Base-by-base conservation (phyloP, 2,329 filamentous ascomycete genomes). In the Alternaria rosae region DNA sequence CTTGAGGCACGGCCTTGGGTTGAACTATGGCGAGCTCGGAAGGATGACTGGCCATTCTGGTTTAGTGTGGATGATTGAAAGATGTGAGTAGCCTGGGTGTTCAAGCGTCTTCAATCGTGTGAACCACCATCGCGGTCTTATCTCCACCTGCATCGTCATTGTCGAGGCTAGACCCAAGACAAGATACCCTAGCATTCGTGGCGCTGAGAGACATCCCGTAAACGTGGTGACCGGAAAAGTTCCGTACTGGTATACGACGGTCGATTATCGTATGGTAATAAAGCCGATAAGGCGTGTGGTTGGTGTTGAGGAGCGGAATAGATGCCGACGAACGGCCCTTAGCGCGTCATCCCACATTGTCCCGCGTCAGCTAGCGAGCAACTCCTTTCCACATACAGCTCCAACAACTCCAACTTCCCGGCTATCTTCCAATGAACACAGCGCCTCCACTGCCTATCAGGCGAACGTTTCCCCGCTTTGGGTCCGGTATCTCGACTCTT, bases 1-100 rank as follows among this genome's bases (percentile, higher is more conserved):
- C 70, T 59, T 65, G n/a, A 9, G 67, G 67, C 15, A 69, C 4
- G 6, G 32, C 35, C 28, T 66, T 66, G 3, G 65, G 60, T 45
- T 66, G 62, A 32, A 69, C 44, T 35, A 67, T 23, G 12, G 59
- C 38, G 21, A 70, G 45, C 5, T 54, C 21, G 11, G 57, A 43
- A 11, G 50, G 32, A 11, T 52, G 26, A 8, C 26, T 51, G 11
- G 45, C 30, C 62, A 67, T 66, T 4, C 42, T 54, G 51, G 26
- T 51, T 13, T 12, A 15, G 13, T 15, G 2, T 11, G 21, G 28
- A 12, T 35, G 5, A 17, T 30, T 25, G 10, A 10, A 17, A 21
- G 50, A 50, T 30, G 23, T 28, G 21, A 8, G 23, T 48, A 8
- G 50, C 11, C 45, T 9, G 25, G 11, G 45, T 30, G 26, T n/a